A percentile compares a stretch with the other conserved stretches of the same genome.
Evolutionary conservation across 805 yeast genomes (phyloP).

Genomic region (Zygosaccharomyces siamensis): DNA sequence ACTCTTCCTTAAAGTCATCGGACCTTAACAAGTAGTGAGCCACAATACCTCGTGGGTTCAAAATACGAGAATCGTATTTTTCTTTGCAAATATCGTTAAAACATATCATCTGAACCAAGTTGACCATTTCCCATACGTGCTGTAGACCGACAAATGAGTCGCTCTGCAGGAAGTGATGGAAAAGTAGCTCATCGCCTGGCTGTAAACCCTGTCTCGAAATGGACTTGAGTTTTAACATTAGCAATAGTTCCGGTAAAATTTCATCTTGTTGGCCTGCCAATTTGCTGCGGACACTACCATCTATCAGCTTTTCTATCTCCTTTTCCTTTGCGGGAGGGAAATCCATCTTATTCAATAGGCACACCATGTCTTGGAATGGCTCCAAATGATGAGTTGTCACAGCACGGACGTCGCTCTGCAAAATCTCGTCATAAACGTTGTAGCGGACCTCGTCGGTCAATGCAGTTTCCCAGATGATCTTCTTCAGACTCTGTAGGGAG

Average conservation of each 20-base stretch:
- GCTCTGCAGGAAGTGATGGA: slow-evolving; percentile 31
- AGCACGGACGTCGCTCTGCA: slow-evolving; percentile 25
- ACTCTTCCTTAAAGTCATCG: slow-evolving; percentile 33
- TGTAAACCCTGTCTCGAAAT: slow-evolving; percentile 36
- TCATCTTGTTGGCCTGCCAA: slow-evolving; percentile 13
- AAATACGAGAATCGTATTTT: slow-evolving; percentile 29
- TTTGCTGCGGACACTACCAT: slow-evolving; percentile 17
- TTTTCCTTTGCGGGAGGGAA: slow-evolving; percentile 31
- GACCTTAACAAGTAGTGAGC: slow-evolving; percentile 31
- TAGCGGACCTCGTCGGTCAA: slow-evolving; percentile 23
- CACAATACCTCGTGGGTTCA: slow-evolving; percentile 33
- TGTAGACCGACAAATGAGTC: slow-evolving; percentile 17
- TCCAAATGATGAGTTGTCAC: slow-evolving; percentile 33
- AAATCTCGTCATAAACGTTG: slow-evolving; percentile 21
- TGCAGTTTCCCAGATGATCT: slow-evolving; percentile 32
- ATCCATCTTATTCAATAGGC: slow-evolving; percentile 30
- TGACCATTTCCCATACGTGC: slow-evolving; percentile 33
- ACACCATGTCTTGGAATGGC: slow-evolving; percentile 36
- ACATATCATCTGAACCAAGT: slow-evolving; percentile 32
- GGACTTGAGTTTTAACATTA: slow-evolving; percentile 34
- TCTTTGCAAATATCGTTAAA: slow-evolving; percentile 29
- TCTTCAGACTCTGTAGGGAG: slow-evolving; percentile 22
- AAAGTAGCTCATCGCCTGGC: slow-evolving; percentile 35
- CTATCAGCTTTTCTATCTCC: slow-evolving; percentile 28
- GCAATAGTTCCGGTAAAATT: slow-evolving; percentile 23